Evolutionary conservation across 2,329 filamentous ascomycete genomes (phyloP).

Genomic region (Penicillium sp.): DNA sequence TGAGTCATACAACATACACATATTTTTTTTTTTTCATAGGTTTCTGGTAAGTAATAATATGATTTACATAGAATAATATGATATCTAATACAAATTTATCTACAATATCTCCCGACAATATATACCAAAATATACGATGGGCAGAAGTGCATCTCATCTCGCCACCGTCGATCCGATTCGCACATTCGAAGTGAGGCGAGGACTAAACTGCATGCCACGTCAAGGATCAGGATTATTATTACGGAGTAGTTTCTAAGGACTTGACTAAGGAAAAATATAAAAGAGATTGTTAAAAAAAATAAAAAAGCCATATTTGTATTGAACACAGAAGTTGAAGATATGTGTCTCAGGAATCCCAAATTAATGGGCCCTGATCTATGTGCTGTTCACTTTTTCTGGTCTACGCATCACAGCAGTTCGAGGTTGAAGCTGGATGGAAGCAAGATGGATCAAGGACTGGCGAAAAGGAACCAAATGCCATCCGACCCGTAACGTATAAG

Average conservation of each 20-base stretch:
- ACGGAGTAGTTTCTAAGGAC: too few species aligned
- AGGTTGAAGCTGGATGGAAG: constrained; percentile 15
- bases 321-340: constrained; percentile 17
- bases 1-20: background rate
- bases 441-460: constrained; percentile 25
- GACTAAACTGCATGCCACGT: background rate
- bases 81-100: background rate
- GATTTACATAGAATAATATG: background rate
- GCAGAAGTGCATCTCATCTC: constrained; percentile 3
- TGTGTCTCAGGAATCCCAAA: constrained; percentile 19
- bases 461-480: constrained; percentile 33
- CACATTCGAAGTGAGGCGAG: constrained; percentile 2
- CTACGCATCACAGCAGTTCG: constrained; percentile 22
- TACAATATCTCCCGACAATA: too few species aligned
- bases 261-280: background rate
- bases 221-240: background rate
- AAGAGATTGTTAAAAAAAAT: background rate
- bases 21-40: too few species aligned
- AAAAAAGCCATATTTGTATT: constrained; percentile 15
- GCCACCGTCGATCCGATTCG: constrained; percentile 1
- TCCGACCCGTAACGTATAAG: constrained; percentile 25
- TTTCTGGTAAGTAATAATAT: too few species aligned
- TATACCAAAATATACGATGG: background rate
- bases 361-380: constrained; percentile 16
- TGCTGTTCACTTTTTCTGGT: constrained; percentile 30